Conservation (phyloP, 805 yeast genomes). For the Saccharomycopsis oosterbeekiorum region DNA sequence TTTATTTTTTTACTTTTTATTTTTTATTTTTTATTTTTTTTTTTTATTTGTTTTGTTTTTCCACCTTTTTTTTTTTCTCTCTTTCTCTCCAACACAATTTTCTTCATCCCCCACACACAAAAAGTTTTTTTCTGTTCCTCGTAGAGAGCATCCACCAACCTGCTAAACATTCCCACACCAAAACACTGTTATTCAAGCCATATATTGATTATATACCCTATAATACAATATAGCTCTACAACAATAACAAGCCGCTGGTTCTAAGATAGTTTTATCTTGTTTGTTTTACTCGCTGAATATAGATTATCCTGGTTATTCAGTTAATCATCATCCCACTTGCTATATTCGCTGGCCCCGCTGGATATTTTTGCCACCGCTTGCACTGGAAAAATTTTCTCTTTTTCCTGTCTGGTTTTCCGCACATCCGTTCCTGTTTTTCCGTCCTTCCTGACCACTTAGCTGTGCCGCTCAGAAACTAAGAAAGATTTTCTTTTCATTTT, state of each 20-base stretch:
- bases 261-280: neutral
- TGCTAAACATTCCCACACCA: neutral
- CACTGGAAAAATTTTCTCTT: neutral
- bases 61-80: neutral
- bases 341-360: neutral
- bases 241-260: neutral
- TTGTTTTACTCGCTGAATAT: neutral
- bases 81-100: neutral
- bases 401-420: neutral
- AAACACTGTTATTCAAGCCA: neutral
- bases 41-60: too few species aligned
- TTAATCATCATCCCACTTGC: neutral
- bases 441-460: slow-evolving; percentile 28
- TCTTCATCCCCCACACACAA: neutral
- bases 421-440: neutral
- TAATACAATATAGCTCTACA: neutral
- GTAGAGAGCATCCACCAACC: neutral
- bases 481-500: neutral
- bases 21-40: too few species aligned
- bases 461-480: slow-evolving; percentile 28
- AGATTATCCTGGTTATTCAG: neutral
- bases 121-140: neutral
- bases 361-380: neutral
- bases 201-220: neutral
- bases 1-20: too few species aligned